Evolutionary conservation across 495 filamentous ascomycete genomes (phyloP).

Genomic region (Lichenothelia convexa): DNA sequence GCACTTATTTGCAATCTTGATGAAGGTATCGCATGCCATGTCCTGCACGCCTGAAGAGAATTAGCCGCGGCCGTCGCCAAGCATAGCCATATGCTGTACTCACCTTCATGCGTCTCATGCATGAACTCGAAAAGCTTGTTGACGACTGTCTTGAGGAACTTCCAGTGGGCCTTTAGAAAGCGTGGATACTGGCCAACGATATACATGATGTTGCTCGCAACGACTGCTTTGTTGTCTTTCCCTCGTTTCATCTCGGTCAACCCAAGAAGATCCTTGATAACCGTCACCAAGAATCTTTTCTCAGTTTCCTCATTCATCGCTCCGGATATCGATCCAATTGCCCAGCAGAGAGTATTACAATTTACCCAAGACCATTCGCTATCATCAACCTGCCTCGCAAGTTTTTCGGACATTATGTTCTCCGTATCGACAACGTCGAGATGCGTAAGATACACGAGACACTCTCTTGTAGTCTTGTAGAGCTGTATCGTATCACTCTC

Average conservation of each 20-base stretch:
- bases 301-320: slow-evolving; percentile 99
- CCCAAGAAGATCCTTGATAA: slow-evolving; percentile 96
- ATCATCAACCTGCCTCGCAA: slow-evolving; percentile 84
- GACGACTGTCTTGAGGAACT: slow-evolving; percentile 98
- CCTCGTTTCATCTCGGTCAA: slow-evolving; percentile 97
- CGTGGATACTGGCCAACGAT: slow-evolving; percentile 97
- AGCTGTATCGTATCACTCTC: slow-evolving; percentile 97
- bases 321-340: slow-evolving; percentile 93
- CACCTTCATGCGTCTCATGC: slow-evolving; percentile 97
- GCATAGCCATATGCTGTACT: slow-evolving; percentile 10
- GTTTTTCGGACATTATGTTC: slow-evolving; percentile 96
- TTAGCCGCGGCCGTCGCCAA: slow-evolving; percentile 14
- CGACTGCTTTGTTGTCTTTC: slow-evolving; percentile 98
- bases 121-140: slow-evolving; percentile 99
- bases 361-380: slow-evolving; percentile 98
- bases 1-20: slow-evolving; percentile 98
- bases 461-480: slow-evolving; percentile 97
- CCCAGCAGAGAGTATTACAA: slow-evolving; percentile 99
- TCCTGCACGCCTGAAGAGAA: slow-evolving; percentile 67
- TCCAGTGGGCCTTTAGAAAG: slow-evolving; percentile 98
- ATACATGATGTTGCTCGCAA: slow-evolving; percentile 99
- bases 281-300: slow-evolving; percentile 92
- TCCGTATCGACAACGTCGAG: slow-evolving; percentile 95
- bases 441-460: slow-evolving; percentile 93
- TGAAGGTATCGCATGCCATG: slow-evolving; percentile 99